These are phyloP conservation scores for Phaseolus coccineus DNA, from an alignment of 331 rosid genomes.

Conservation along the genomic window DNA sequence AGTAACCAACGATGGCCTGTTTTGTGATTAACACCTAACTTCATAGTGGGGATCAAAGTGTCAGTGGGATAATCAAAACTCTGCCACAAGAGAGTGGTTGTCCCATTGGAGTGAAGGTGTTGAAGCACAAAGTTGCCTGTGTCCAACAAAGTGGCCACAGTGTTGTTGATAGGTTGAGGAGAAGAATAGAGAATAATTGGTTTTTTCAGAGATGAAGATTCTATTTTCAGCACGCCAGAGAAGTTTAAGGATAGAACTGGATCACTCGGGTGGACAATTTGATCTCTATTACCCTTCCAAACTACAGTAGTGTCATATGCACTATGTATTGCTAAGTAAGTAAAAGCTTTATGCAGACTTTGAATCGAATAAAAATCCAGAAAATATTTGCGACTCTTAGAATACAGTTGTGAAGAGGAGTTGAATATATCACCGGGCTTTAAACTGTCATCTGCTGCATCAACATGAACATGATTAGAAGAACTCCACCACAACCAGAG, in stretches of 20 bases:
- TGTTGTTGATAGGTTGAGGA: neutral
- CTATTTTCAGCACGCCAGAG: slow-evolving; percentile 26
- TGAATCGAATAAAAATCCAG: rapidly evolving
- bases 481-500: neutral
- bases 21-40: slow-evolving; percentile 37
- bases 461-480: neutral
- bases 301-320: too few species aligned
- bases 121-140: slow-evolving; percentile 40
- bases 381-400: too few species aligned
- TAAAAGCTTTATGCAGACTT: too few species aligned
- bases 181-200: slow-evolving; percentile 12
- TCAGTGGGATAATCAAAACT: slow-evolving; percentile 18
- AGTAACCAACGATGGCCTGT: slow-evolving; percentile 15
- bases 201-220: neutral
- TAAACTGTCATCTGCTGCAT: neutral
- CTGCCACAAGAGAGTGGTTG: neutral
- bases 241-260: neutral
- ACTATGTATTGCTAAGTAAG: too few species aligned
- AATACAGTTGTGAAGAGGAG: neutral
- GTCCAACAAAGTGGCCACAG: slow-evolving; percentile 29
- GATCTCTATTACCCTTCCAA: slow-evolving; percentile 28
- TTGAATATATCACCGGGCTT: neutral
- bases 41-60: slow-evolving; percentile 32
- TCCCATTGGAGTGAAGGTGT: slow-evolving; percentile 31
- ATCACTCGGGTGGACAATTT: neutral